phyloP scores from a whole-genome alignment of 371 early-diverging fungal genomes.

The Enteropsectra breve region DNA sequence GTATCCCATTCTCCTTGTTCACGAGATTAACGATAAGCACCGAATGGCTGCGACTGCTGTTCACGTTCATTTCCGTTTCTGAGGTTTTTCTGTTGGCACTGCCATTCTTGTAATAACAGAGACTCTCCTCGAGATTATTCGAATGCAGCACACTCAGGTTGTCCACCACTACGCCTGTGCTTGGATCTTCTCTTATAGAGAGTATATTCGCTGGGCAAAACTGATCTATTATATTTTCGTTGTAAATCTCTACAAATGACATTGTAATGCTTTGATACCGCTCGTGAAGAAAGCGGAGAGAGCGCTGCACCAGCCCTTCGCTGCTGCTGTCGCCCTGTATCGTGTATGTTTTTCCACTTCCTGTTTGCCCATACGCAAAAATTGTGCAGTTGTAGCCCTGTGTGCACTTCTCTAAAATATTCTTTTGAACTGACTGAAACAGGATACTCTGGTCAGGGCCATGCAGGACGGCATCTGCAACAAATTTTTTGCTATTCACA shows the following conservation, averaged over 20 bases:
- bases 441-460: slow-evolving; percentile 38
- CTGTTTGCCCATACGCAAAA: slow-evolving; percentile 61
- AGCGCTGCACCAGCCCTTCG: slow-evolving; percentile 53
- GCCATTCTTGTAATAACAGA: slow-evolving; percentile 63
- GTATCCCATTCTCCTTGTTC: slow-evolving; percentile 48
- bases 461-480: slow-evolving; percentile 38
- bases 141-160: slow-evolving; percentile 61
- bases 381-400: slow-evolving; percentile 57
- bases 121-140: slow-evolving; percentile 61
- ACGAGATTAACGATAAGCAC: slow-evolving; percentile 65
- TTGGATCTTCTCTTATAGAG: slow-evolving; percentile 62
- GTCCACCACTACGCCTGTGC: slow-evolving; percentile 62
- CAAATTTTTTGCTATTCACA: slow-evolving; percentile 20
- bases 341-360: slow-evolving; percentile 61
- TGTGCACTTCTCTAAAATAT: slow-evolving; percentile 27
- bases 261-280: slow-evolving; percentile 16
- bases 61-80: slow-evolving; percentile 64
- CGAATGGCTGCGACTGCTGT: slow-evolving; percentile 65
- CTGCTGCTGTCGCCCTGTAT: slow-evolving; percentile 55
- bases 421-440: slow-evolving; percentile 30
- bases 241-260: slow-evolving; percentile 68
- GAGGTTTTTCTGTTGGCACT: slow-evolving; percentile 64
- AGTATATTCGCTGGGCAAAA: slow-evolving; percentile 58
- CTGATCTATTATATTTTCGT: slow-evolving; percentile 65
- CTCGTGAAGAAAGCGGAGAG: slow-evolving; percentile 35